phyloP scores from a whole-genome alignment of 768 basidiomycete genomes.

The Hygrocybe punicea region DNA sequence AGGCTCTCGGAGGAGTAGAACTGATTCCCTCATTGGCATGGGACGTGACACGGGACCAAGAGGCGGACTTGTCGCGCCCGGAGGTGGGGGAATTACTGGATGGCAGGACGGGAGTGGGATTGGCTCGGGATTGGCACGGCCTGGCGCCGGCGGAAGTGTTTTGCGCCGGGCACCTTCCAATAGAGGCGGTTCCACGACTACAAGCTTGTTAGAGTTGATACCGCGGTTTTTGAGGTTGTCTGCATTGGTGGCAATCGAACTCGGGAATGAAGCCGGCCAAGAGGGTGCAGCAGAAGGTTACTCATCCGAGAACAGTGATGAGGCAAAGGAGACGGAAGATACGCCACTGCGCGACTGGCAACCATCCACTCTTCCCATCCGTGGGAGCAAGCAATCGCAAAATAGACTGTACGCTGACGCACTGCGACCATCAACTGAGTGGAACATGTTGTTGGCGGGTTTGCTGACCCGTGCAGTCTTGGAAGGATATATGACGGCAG shows the following conservation, averaged over 20 bases:
- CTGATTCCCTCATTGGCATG: neutral
- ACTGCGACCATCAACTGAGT: conserved; percentile 65
- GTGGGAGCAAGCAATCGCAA: conserved; percentile 15
- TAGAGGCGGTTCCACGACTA: conserved; percentile 50
- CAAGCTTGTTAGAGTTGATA: conserved; percentile 62
- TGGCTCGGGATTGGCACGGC: conserved; percentile 62
- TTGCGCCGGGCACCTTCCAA: conserved; percentile 46
- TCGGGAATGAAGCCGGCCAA: conserved; percentile 60
- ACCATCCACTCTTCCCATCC: conserved; percentile 8
- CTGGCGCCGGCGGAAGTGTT: conserved; percentile 53
- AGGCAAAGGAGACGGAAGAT: conserved; percentile 18
- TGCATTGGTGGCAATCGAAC: conserved; percentile 73
- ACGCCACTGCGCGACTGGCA: neutral
- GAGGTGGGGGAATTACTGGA: conserved; percentile 57
- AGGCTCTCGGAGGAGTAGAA: neutral
- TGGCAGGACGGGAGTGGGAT: conserved; percentile 76
- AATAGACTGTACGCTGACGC: conserved; percentile 46
- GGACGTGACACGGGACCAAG: neutral
- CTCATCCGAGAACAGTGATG: conserved; percentile 14
- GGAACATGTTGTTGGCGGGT: conserved; percentile 78
- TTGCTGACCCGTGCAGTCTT: conserved; percentile 78
- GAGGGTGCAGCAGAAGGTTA: conserved; percentile 41
- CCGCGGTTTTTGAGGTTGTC: conserved; percentile 73
- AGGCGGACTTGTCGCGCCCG: neutral
- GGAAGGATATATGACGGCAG: conserved; percentile 79